A percentile compares a stretch with the other conserved stretches of the same genome.
Evolutionary conservation across 106 monocot species (phyloP).

Genomic region (Xerophyta viscosa): DNA sequence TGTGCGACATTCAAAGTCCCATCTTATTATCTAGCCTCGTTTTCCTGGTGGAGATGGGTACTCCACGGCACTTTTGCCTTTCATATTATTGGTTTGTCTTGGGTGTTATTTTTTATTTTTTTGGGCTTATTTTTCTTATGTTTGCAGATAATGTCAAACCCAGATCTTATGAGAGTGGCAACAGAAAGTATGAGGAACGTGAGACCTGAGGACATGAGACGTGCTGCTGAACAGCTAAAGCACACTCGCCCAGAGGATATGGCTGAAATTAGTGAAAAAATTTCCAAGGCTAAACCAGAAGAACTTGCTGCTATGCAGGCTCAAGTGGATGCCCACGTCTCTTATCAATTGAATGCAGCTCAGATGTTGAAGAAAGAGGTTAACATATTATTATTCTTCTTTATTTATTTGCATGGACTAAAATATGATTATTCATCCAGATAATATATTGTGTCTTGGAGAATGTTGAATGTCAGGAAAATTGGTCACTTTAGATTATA

Average conservation of each 20-base stretch:
- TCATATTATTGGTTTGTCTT: too few species aligned
- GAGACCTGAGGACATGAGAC: constrained; percentile 66
- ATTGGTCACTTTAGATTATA: too few species aligned
- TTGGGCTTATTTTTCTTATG: background rate
- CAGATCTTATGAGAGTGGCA: constrained; percentile 72
- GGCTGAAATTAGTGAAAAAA: constrained; percentile 64
- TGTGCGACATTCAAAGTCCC: too few species aligned
- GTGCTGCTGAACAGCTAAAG: constrained; percentile 80
- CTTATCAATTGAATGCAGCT: constrained; percentile 66
- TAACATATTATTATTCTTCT: constrained; percentile 13
- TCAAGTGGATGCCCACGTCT: constrained; percentile 59
- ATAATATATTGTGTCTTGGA: too few species aligned
- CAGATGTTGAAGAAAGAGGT: constrained; percentile 87
- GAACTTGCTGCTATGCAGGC: constrained; percentile 79
- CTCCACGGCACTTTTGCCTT: too few species aligned
- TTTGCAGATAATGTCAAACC: constrained; percentile 93
- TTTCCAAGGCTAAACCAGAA: constrained; percentile 73
- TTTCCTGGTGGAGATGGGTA: too few species aligned
- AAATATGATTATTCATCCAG: too few species aligned
- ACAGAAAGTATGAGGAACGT: constrained; percentile 86
- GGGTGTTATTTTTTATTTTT: background rate
- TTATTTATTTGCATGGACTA: background rate
- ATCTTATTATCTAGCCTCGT: too few species aligned
- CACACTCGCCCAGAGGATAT: constrained; percentile 74
- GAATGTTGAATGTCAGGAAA: too few species aligned